A percentile compares a stretch with the other conserved stretches of the same genome.
Conservation (phyloP, 257 asterid genomes). For the Capsicum chinense region DNA sequence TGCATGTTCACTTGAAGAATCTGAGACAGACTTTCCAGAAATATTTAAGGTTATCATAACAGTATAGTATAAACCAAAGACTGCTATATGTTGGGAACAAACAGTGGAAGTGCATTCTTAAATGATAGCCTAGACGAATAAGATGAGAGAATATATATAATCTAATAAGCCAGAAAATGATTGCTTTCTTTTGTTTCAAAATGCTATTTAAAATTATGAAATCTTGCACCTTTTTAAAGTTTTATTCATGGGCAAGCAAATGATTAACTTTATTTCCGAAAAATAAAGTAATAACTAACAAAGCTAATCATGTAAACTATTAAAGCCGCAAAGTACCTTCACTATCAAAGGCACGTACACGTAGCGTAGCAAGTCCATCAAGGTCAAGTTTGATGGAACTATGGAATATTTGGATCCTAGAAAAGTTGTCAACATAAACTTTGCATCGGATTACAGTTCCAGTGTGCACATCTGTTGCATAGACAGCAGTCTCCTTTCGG, state of each 20-base stretch:
- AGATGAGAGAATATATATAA: neutral
- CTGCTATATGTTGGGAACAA: neutral
- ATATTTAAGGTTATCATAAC: neutral
- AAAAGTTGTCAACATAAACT: slow-evolving; percentile 75
- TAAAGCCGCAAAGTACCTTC: slow-evolving; percentile 56
- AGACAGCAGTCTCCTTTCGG: slow-evolving; percentile 94
- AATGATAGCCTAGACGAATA: slow-evolving; percentile 21
- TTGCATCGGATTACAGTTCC: slow-evolving; percentile 93
- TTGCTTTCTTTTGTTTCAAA: neutral
- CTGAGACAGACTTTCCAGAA: neutral
- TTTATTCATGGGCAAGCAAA: neutral
- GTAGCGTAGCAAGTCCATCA: slow-evolving; percentile 88
- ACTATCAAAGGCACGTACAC: slow-evolving; percentile 81
- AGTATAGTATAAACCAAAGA: neutral
- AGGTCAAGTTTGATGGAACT: slow-evolving; percentile 89
- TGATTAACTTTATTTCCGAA: neutral
- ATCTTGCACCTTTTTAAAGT: neutral
- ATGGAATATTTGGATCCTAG: slow-evolving; percentile 88
- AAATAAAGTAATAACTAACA: neutral
- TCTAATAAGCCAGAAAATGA: slow-evolving; percentile 9
- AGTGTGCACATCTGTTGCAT: slow-evolving; percentile 77
- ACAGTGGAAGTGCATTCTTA: neutral
- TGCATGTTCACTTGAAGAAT: neutral
- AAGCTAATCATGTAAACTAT: slow-evolving; percentile 14
- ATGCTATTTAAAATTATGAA: slow-evolving; percentile 3